Evolutionary conservation across 2,329 filamentous ascomycete genomes (phyloP), one percentile per base, ranked within the genome.

Genomic region (Pezicula radicicola): DNA sequence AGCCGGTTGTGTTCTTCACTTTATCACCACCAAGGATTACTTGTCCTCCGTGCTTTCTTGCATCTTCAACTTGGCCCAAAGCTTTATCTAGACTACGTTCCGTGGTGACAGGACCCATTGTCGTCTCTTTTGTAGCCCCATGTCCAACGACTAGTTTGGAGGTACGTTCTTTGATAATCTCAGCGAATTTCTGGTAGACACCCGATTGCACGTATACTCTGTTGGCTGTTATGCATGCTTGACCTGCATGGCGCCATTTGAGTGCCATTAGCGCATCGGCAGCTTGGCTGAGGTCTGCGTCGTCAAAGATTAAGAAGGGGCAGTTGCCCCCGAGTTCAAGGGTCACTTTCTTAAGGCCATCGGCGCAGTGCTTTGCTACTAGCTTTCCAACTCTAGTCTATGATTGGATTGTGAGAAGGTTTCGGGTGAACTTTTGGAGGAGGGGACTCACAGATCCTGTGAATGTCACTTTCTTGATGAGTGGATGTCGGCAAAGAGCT

Each of bases 321-420:
- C 83, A 85, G 64, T 86, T 86, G 16, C 83, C 83, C 49, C 83
- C 83, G 10, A 86, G 71, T 60, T 86, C 83, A 7, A 87, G 72
- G 0, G 83, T 86, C 18, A 83, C 73, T 58, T 86, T 86, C 72
- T 85, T 86, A 52, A 86, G 64, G 1, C 79, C 80, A 42, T 81
- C 75, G 0, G 80, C 70, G 60, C 83, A 86, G 50, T 81, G 74
- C 45, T 75, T 77, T 0, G 83, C 81, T 10, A 86, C 75, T 12
- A 86, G 68, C 65, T 85, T 85, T 39, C 83, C 83, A 4, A 86
- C 76, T 46, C 80, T 70, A 0, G 83, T 85, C 44, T 66, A 15
- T 1, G 3, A 35, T 6, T 28, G 39, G 16, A 18, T 59, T 16
- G 49, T 47, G 27, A 15, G n/a, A n/a, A 21, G 45, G 36, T 5